Conservation (phyloP, 179 eudicot species). For the Corrigiola litoralis region DNA sequence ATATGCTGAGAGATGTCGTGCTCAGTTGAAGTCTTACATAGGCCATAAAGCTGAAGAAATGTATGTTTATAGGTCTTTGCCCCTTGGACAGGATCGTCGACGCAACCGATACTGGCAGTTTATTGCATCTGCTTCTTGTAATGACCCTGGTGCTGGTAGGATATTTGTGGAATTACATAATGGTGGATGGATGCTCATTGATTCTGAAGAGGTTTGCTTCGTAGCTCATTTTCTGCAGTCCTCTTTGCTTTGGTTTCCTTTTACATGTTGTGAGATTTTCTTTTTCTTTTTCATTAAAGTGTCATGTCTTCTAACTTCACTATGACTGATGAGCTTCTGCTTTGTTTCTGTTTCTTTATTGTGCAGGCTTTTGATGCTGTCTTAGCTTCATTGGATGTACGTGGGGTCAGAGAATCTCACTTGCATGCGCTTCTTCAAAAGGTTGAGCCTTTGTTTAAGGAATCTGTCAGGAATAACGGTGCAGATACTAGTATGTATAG, state of each 20-base stretch:
- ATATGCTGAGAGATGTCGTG: slow-evolving; percentile 63
- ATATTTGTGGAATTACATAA: slow-evolving; percentile 63
- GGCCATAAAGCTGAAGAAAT: slow-evolving; percentile 79
- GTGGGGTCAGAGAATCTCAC: slow-evolving; percentile 78
- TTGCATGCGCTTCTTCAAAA: slow-evolving; percentile 61
- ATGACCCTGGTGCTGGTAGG: slow-evolving; percentile 87
- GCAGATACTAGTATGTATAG: slow-evolving; percentile 2
- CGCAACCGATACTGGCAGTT: slow-evolving; percentile 88
- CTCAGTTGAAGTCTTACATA: slow-evolving; percentile 66
- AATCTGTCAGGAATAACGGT: slow-evolving; percentile 40
- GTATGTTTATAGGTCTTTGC: slow-evolving; percentile 81
- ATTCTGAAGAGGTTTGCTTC: slow-evolving; percentile 62
- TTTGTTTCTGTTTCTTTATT: neutral
- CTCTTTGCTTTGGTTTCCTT: too few species aligned
- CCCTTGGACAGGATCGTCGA: slow-evolving; percentile 89
- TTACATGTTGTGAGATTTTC: neutral
- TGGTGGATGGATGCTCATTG: slow-evolving; percentile 84
- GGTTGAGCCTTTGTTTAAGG: slow-evolving; percentile 62
- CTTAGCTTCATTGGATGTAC: slow-evolving; percentile 69
- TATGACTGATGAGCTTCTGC: neutral
- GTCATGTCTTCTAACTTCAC: neutral
- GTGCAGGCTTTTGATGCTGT: slow-evolving; percentile 77
- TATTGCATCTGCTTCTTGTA: slow-evolving; percentile 54
- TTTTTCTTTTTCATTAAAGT: neutral
- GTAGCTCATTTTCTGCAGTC: neutral